Base-by-base conservation (phyloP, 2,329 filamentous ascomycete genomes). In the Botrytis pseudocinerea region DNA sequence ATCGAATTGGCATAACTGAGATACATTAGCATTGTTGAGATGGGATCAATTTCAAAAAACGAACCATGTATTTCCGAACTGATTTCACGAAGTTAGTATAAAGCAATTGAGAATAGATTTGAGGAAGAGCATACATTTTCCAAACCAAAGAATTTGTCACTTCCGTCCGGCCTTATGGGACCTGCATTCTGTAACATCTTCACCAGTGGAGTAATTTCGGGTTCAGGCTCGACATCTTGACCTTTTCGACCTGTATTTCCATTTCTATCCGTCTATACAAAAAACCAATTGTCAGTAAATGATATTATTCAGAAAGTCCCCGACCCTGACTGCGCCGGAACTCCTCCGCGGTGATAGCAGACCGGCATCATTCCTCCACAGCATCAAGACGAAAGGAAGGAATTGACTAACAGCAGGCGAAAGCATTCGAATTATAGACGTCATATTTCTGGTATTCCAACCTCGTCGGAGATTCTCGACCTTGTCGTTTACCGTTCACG, bases 51-150 rank as follows among this genome's bases (percentile, higher is more conserved):
- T 57, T 22, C n/a, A 63, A 71, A 71, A 62, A 42, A 75, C 74
- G 72, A 92, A 97, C 95, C 95, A 98, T 82, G 95, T 98, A 81
- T 97, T 98, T 81, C 95, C 95, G 85, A 97, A 98, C 94, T 98
- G 83, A 63, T 74, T 76, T 54, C 38, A 63, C 51, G 79, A 74
- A 74, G 75, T 80, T 74, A 81, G 78, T 76, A 72, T 64, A 51
- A 28, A n/a, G 64, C 38, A 51, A 69, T 63, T 62, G 51, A 38
- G 42, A 18, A 57, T 61, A 28, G 14, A 65, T n/a, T 35, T 5
- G 40, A 25, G 54, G 25, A 59, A 44, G 28, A 46, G 86, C 93
- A 84, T 87, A 98, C 95, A 84, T 99, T 99, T 84, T 99, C 96
- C 82, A 98, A 92, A 25, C 96, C 96, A 84, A 97, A 98, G 85